Base-by-base conservation (phyloP, 768 basidiomycete species). In the Boletus barrowsii region DNA sequence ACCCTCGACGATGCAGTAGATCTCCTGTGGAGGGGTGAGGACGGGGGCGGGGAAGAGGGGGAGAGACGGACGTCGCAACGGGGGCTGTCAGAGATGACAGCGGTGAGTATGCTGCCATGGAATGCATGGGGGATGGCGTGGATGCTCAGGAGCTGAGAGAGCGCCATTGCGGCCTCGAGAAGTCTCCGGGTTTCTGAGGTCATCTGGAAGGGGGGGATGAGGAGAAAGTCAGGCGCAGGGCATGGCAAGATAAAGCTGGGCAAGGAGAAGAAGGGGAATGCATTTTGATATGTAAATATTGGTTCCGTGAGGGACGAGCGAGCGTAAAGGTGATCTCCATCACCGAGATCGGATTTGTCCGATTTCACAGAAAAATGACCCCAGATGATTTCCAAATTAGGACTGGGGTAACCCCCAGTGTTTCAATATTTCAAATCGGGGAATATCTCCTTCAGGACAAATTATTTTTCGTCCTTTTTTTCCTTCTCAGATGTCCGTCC, bases 1-100 rank as follows among this genome's bases (percentile, higher is more conserved):
- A 43, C 84, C 83, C 70, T 92, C 86, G 56, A 91, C 89, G 67
- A 93, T 84, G 68, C 90, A 93, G 58, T 78, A 85, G 49, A 93
- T 87, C 72, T 93, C 90, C 91, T 93, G 69, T 6, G 13, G 37
- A n/a, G 43, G 24, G 40, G 37, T 68, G 54, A 65, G 61, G 26
- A 51, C 15, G 37, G 20, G 1, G 13, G 18, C 32, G 5, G 18
- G 50, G 22, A 15, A 42, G 53, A 35, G 54, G 32, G 40, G 53
- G 26, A n/a, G 32, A 49, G 7, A 78, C 82, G 54, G 64, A 86
- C 90, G 66, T 91, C 85, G 57, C 83, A 72, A 41, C 83, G 81
- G 41, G 83, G 75, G 61, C 72, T 79, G 61, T 83, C 83, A 37
- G 87, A 79, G 45, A 93, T 78, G 35, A 86, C 73, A 24, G 90